Conservation (phyloP, 306 rosid genomes). For the Pterocarpus macrocarpus region DNA sequence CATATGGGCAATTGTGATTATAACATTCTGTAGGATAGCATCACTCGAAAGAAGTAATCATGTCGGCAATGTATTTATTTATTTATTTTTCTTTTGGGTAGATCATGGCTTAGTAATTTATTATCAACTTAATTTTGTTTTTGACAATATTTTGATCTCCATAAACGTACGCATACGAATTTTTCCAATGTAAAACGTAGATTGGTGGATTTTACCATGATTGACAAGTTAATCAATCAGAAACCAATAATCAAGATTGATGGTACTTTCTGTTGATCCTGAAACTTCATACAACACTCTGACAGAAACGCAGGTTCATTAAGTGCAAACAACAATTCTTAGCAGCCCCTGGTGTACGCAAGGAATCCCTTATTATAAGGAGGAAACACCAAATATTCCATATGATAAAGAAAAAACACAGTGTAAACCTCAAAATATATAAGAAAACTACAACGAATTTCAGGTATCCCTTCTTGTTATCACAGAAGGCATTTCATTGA, state of each 20-base stretch:
- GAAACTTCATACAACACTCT: not conserved
- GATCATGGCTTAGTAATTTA: not conserved
- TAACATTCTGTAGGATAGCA: not conserved
- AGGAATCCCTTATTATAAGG: no score
- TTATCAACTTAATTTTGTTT: not conserved
- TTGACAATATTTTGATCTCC: not conserved
- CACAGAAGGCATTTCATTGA: conserved; percentile 22
- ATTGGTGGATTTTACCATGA: not conserved
- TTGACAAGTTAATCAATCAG: not conserved
- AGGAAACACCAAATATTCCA: no score
- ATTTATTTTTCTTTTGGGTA: not conserved
- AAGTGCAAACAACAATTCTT: no score
- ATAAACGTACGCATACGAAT: not conserved
- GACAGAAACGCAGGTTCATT: no score
- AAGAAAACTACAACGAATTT: conserved; percentile 1
- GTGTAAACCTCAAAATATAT: no score
- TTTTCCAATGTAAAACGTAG: not conserved
- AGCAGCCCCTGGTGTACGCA: no score
- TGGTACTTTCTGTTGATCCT: not conserved
- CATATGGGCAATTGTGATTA: conserved; percentile 1
- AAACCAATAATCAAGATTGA: not conserved
- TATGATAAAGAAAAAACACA: no score
- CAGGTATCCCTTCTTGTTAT: not conserved
- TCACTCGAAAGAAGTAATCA: not conserved
- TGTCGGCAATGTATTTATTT: not conserved